phyloP scores from a whole-genome alignment of 495 filamentous ascomycete genomes.

The Parathielavia appendiculata region DNA sequence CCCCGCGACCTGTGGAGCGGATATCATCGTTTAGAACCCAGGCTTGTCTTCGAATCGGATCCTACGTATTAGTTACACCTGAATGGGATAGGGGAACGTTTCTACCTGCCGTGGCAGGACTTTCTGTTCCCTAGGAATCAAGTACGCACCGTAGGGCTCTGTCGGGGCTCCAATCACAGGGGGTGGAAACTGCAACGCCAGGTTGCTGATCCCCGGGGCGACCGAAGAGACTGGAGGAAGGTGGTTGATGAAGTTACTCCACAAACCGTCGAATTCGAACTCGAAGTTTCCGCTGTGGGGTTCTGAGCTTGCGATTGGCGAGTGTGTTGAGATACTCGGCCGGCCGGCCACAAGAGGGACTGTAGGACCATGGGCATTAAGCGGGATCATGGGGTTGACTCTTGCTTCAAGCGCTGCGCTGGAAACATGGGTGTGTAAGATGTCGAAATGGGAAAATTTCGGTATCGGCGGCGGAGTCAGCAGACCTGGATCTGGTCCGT shows the following conservation, averaged over 20 bases:
- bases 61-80: background rate
- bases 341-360: conserved; percentile 10
- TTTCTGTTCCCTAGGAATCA: conserved; percentile 5
- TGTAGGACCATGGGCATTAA: conserved; percentile 1
- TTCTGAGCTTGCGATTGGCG: conserved; percentile 18
- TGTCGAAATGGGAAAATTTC: conserved; percentile 18
- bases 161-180: conserved; percentile 10
- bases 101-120: background rate
- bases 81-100: conserved; percentile 15
- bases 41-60: conserved; percentile 4
- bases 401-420: conserved; percentile 1
- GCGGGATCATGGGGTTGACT: conserved; percentile 22
- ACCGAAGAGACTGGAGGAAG: conserved; percentile 21
- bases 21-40: background rate
- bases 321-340: conserved; percentile 18
- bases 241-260: conserved; percentile 42
- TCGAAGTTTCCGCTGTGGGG: conserved; percentile 38
- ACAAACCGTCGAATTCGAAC: conserved; percentile 54
- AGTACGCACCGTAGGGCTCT: conserved; percentile 23
- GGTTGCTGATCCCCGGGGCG: conserved; percentile 7
- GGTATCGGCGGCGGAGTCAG: conserved; percentile 21
- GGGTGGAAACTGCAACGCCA: conserved; percentile 25
- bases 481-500: conserved; percentile 17
- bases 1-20: background rate
- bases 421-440: conserved; percentile 17